These are phyloP conservation scores for Leishmania gerbilli DNA, from an alignment of 208 protist species.

Conservation along the genomic window DNA sequence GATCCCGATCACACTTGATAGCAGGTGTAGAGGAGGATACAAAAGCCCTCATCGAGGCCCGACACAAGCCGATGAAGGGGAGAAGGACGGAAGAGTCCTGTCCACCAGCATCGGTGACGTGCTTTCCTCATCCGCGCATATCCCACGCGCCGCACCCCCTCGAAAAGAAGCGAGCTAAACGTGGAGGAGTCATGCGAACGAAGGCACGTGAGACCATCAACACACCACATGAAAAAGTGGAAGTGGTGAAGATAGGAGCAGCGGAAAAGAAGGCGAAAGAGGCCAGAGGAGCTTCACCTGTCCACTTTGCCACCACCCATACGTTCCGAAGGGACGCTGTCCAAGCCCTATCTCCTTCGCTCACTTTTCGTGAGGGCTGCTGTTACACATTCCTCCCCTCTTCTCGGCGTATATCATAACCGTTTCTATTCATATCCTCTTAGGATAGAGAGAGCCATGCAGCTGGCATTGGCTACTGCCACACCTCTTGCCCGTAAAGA, in stretches of 20 bases:
- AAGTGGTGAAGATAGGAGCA: neutral
- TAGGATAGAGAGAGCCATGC: neutral
- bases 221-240: neutral
- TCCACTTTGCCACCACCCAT: neutral
- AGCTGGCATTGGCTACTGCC: neutral
- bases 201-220: neutral
- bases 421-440: neutral
- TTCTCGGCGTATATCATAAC: neutral
- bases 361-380: neutral
- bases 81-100: neutral
- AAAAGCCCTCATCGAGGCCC: neutral
- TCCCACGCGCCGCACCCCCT: neutral
- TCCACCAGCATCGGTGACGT: neutral
- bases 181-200: neutral
- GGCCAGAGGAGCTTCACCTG: neutral
- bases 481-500: neutral
- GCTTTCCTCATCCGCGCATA: neutral
- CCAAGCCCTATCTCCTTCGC: neutral
- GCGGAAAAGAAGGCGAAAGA: neutral
- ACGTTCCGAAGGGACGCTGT: neutral
- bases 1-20: neutral
- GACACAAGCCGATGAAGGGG: neutral
- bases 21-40: neutral
- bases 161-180: neutral
- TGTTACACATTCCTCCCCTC: neutral